These are phyloP conservation scores for Phalaenopsis hybrid DNA, from an alignment of 116 monocot genomes.

Conservation along the genomic window DNA sequence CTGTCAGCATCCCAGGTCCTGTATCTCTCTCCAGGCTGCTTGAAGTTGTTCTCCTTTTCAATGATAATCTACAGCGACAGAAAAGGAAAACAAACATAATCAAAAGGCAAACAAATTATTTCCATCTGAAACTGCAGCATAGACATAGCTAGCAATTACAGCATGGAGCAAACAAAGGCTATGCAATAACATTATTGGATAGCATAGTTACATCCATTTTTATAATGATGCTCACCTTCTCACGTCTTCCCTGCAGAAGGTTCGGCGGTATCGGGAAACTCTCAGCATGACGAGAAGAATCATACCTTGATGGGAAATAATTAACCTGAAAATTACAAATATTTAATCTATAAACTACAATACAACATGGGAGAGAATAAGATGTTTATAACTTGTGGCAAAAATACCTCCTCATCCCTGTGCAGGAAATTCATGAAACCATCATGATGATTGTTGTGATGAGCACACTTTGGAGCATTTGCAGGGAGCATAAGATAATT, in stretches of 20 bases:
- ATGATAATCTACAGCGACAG: slow-evolving; percentile 36
- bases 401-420: slow-evolving; percentile 78
- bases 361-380: background rate
- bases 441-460: slow-evolving; percentile 90
- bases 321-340: slow-evolving; percentile 50
- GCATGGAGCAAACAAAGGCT: too few relatives aligned
- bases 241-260: slow-evolving; percentile 53
- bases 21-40: slow-evolving; percentile 96
- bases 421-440: slow-evolving; percentile 93
- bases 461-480: slow-evolving; percentile 75
- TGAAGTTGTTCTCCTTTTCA: slow-evolving; percentile 83
- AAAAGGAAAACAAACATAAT: background rate
- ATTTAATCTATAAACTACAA: background rate
- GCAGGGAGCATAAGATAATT: slow-evolving; percentile 83
- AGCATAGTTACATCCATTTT: background rate
- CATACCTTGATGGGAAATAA: slow-evolving; percentile 85
- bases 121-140: too few relatives aligned
- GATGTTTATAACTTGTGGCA: background rate
- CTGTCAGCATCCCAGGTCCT: slow-evolving; percentile 63
- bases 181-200: too few relatives aligned
- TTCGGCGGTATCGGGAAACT: slow-evolving; percentile 49
- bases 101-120: too few relatives aligned
- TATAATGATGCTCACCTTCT: slow-evolving; percentile 39
- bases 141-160: too few relatives aligned
- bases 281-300: slow-evolving; percentile 63